These are phyloP conservation scores for Fragaria ananassa DNA, from an alignment of 306 rosid species.

Conservation along the genomic window DNA sequence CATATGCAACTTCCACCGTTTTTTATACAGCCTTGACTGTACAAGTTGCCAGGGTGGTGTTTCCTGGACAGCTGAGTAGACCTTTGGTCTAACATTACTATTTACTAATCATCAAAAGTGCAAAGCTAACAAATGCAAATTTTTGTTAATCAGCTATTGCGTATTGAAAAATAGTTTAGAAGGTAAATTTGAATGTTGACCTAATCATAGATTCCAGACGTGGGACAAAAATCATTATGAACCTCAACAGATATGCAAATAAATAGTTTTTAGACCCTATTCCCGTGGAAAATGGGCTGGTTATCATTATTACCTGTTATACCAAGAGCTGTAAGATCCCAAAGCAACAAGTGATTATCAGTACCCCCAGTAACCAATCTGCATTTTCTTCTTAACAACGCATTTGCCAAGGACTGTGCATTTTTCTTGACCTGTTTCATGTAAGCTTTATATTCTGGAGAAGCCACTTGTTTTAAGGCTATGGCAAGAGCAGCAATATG, in stretches of 20 bases:
- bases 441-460: conserved; percentile 68
- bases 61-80: not conserved
- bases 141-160: not conserved
- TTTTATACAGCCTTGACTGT: not conserved
- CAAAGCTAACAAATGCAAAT: not conserved
- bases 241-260: not conserved
- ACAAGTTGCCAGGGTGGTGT: not conserved
- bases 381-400: conserved; percentile 77
- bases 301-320: conserved; percentile 46
- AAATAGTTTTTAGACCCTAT: not conserved
- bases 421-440: conserved; percentile 81
- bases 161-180: not conserved
- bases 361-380: conserved; percentile 85
- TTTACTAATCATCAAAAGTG: not conserved
- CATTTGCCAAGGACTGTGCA: conserved; percentile 73
- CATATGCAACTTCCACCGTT: not conserved
- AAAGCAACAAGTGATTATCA: conserved; percentile 82
- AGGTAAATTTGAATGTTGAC: not conserved
- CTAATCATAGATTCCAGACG: not conserved
- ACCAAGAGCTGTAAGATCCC: conserved; percentile 78
- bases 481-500: conserved; percentile 83
- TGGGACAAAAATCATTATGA: not conserved
- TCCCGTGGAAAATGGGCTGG: not conserved
- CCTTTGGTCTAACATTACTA: not conserved
- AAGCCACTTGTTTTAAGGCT: conserved; percentile 77